Base-by-base conservation (phyloP, 495 filamentous ascomycete genomes). In the Neurospora cerealis region DNA sequence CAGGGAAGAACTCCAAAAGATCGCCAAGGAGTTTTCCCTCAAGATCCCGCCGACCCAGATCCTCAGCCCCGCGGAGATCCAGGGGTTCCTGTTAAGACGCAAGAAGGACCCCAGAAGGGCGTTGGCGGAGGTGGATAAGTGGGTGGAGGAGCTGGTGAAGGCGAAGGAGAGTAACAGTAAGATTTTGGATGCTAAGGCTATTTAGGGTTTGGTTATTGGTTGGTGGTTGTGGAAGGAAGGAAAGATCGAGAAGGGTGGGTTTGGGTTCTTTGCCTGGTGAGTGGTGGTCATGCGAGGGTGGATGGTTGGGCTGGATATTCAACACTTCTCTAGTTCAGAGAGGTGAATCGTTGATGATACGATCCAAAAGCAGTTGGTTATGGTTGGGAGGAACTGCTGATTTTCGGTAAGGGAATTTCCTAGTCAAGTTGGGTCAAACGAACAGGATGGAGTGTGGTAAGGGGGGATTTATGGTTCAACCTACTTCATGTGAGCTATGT, bases 41-140 rank as follows among this genome's bases (percentile, higher is more conserved):
- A 80, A 81, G 69, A 84, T 90, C 69, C 87, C 89, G 10, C 75
- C 78, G 8, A 79, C 79, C 54, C 76, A 80, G 70, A 87, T 93
- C 38, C 71, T 77, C 77, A 88, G 87, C 8, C 91, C 91, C 0
- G 92, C 91, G 5, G 90, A 93, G 78, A 87, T 94, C 66, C 91
- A 93, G 78, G 90, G 89, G 3, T 92, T 88, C 78, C 78, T 93
- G 36, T 79, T 93, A 21, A 89, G 87, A 76, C 81, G 89, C 69
- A 91, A 91, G 80, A 89, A 88, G 77, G 83, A 84, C 46, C 91
- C 91, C 19, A 80, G 83, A 41, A 81, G 82, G 69, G 91, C 91
- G 38, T 73, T 91, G n/a, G 79, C 78, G 21, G 86, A 89, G 74
- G 87, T 87, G 0, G 85, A 80, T 32, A 75, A 37, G 15, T 93